phyloP scores from a whole-genome alignment of 805 yeast genomes.

The Schwanniomyces yamadae region DNA sequence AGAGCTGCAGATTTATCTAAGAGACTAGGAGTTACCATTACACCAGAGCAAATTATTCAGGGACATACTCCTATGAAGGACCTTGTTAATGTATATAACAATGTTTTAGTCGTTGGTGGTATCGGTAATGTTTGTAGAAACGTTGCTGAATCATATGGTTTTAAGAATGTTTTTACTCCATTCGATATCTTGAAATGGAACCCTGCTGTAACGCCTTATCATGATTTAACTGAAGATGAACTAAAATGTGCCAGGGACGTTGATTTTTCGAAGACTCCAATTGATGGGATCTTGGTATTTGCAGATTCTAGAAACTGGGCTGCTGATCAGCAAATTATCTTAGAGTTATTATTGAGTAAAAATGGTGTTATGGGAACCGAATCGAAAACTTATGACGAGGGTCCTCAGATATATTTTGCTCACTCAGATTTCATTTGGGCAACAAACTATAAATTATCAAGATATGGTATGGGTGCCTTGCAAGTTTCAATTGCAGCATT shows the following conservation, averaged over 20 bases:
- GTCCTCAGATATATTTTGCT: conserved; percentile 82
- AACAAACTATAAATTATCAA: conserved; percentile 73
- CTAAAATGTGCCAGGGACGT: conserved; percentile 48
- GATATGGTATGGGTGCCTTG: conserved; percentile 94
- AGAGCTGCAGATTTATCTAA: conserved; percentile 70
- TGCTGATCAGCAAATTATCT: conserved; percentile 84
- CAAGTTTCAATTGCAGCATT: conserved; percentile 86
- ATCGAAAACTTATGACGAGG: conserved; percentile 67
- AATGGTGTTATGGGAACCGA: conserved; percentile 84
- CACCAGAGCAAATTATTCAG: conserved; percentile 80
- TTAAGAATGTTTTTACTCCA: conserved; percentile 78
- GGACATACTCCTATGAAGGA: conserved; percentile 95
- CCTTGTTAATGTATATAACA: conserved; percentile 62
- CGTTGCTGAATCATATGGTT: conserved; percentile 83
- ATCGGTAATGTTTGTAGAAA: conserved; percentile 79
- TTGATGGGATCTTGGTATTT: conserved; percentile 83
- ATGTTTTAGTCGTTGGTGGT: conserved; percentile 87
- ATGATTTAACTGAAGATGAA: conserved; percentile 74
- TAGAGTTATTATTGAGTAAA: conserved; percentile 74
- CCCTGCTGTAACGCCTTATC: conserved; percentile 84
- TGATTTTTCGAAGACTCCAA: conserved; percentile 65
- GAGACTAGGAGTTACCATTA: conserved; percentile 58
- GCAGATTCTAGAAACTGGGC: conserved; percentile 95
- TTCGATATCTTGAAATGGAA: conserved; percentile 82
- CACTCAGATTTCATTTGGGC: conserved; percentile 95